phyloP scores from a whole-genome alignment of 75 land plant genomes.

The Ceratopteris richardii region DNA sequence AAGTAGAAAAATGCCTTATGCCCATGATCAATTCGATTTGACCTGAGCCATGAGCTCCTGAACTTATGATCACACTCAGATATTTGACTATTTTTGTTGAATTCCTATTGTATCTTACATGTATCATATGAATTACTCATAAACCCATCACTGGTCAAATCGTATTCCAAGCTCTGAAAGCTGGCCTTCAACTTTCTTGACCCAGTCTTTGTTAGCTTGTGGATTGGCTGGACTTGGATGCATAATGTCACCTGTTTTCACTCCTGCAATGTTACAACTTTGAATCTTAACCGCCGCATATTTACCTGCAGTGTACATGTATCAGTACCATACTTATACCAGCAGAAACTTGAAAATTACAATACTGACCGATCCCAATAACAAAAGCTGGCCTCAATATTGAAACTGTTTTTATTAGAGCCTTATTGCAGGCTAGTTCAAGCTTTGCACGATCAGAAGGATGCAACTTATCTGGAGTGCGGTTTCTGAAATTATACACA shows the following conservation, averaged over 20 bases:
- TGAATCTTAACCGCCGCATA: conserved; percentile 23
- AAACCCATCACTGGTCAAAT: no score
- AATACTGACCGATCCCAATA: conserved; percentile 26
- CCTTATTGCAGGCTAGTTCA: conserved; percentile 14
- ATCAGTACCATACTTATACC: no score
- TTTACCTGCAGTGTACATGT: conserved; percentile 22
- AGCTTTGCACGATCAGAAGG: conserved; percentile 15
- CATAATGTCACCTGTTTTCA: conserved; percentile 27
- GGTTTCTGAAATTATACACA: conserved; percentile 20
- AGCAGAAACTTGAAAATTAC: no score
- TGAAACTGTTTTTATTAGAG: conserved; percentile 15
- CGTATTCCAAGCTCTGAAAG: conserved; percentile 13
- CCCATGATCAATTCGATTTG: no score
- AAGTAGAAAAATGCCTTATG: no score
- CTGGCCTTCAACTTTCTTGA: conserved; percentile 25
- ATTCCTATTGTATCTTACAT: no score
- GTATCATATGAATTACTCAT: no score
- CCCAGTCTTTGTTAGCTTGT: conserved; percentile 35
- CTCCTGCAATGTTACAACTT: conserved; percentile 14
- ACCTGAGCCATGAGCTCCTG: no score
- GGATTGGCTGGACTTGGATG: conserved; percentile 42
- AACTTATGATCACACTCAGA: no score
- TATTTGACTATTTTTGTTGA: no score
- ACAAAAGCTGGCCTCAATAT: conserved; percentile 20
- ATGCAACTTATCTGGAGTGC: conserved; percentile 34